A percentile compares a stretch with the other conserved stretches of the same genome.
phyloP scores from a whole-genome alignment of 805 yeast species.

The Lipomyces orientalis region DNA sequence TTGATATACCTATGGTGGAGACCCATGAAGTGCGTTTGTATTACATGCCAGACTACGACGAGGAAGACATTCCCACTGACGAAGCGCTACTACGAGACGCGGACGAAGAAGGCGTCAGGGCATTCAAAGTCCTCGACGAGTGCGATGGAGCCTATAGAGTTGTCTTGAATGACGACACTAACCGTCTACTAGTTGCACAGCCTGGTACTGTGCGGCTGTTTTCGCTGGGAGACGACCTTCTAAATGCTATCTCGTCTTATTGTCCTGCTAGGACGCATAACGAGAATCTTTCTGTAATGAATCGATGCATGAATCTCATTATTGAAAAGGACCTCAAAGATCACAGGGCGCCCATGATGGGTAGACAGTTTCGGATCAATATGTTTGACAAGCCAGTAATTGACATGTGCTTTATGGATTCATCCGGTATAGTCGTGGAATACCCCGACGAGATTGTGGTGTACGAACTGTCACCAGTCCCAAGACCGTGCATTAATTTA shows the following conservation, averaged over 20 bases:
- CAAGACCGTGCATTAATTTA: neutral
- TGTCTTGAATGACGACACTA: conserved; percentile 11
- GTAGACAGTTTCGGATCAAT: conserved; percentile 15
- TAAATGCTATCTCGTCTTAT: neutral
- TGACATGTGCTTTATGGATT: conserved; percentile 18
- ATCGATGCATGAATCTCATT: conserved; percentile 16
- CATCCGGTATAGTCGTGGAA: conserved; percentile 21
- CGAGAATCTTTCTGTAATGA: neutral
- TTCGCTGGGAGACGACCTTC: conserved; percentile 16
- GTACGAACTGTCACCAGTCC: conserved; percentile 9
- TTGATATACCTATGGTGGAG: neutral
- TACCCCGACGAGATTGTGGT: conserved; percentile 14
- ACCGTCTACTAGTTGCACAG: conserved; percentile 18
- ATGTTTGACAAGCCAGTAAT: conserved; percentile 1
- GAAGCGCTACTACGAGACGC: conserved; percentile 17
- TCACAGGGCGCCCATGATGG: conserved; percentile 14
- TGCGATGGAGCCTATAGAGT: conserved; percentile 4
- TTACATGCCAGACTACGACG: conserved; percentile 8
- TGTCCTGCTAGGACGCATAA: neutral
- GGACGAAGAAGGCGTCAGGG: conserved; percentile 25
- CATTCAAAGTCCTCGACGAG: conserved; percentile 16
- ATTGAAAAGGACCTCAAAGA: conserved; percentile 16
- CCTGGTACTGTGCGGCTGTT: conserved; percentile 13
- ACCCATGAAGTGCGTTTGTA: neutral
- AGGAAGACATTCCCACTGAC: conserved; percentile 6